Base-by-base conservation (phyloP, 805 yeast genomes). In the Lipomyces sp. region DNA sequence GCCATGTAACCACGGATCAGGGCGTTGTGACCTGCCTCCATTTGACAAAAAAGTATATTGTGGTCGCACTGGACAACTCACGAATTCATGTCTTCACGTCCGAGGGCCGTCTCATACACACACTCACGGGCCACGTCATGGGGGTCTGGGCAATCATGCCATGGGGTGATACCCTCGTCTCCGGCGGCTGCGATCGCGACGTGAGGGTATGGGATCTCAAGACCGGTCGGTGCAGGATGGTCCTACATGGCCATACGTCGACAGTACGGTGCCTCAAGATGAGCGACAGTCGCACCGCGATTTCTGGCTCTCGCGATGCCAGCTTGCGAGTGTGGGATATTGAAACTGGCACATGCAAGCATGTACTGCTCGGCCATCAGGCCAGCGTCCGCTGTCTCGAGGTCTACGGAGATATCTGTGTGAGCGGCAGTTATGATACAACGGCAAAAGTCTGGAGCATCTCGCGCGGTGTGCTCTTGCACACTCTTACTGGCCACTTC, bases 81-180 rank as follows among this genome's bases (percentile, higher is more conserved):
- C 74, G 79, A 30, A 74, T 84, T 45, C 80, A 80, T 60, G 80
- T 82, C 33, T 79, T 83, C 71, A 71, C 77, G 48, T 74, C 73
- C 59, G 79, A 77, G 66, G 83, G 83, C 45, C 71, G 75, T 57
- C 73, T 80, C 59, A 72, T 93, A n/a, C 82, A 97, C 69, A 92
- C 98, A 0, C 96, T 94, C 75, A 92, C 91, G 79, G 99, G 99
- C 4, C 99, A 95, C 76, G 92, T 95, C 60, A 97, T 92, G 83
- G 99, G 98, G 53, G 97, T 95, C 13, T 94, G 98, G 98, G 93
- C 96, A 37, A 88, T 95, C 67, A 89, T 93, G 54, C 91, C 97
- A 0, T 92, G 89, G 79, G 97, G 97, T 54, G 86, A 92, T 74
- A 89, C 94, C 73, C 84, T 94, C 71, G 97, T 94, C 29, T 88